Base-by-base conservation (phyloP, 2,329 filamentous ascomycete species). In the Colletotrichum horii region DNA sequence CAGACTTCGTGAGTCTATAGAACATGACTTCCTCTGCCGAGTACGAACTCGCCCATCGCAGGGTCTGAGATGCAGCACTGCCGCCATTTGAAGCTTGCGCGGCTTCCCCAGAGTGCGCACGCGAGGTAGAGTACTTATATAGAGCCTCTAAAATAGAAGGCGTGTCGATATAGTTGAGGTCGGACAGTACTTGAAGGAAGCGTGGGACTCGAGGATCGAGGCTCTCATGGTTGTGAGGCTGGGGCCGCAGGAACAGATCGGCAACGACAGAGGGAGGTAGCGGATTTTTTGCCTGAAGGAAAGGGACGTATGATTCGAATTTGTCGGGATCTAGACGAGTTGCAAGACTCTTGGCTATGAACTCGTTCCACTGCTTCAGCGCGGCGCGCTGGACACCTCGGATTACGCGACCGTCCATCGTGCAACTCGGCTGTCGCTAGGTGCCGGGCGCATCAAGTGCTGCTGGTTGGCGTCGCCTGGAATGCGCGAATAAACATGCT, bases 1-100 rank as follows among this genome's bases (percentile, higher is more conserved):
- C 96, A 0, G 93, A 94, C 84, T 97, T 98, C 4, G 95, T 95
- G 66, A 99, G 95, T 5, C 96, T 93, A 83, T 98, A 97, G 81
- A 98, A 94, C 84, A 98, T 95, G 66, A 97, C 93, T 85, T 98
- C 98, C 83, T 99, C 97, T 1, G 94, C 83, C 75, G 86, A 86
- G 77, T 91, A 92, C 1, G 91, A 93, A 81, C 84, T 90, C 67
- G 83, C 85, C 91, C 91, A 93, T 76, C 88, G 83, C 34, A 82
- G 52, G 11, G 77, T 43, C 30, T 77, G 78, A 34, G 36, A 22
- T 22, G 7, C 24, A 28, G 70, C 60, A 22, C 60, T 36, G 11
- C 70, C 60, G 66, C 16, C 74, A 32, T 56, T 62, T 24, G 60
- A 16, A 4, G 61, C 19, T 24, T 68, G 36, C 69, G 76, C 76